phyloP scores from a whole-genome alignment of 768 basidiomycete genomes.

The Auriculariales sp. region DNA sequence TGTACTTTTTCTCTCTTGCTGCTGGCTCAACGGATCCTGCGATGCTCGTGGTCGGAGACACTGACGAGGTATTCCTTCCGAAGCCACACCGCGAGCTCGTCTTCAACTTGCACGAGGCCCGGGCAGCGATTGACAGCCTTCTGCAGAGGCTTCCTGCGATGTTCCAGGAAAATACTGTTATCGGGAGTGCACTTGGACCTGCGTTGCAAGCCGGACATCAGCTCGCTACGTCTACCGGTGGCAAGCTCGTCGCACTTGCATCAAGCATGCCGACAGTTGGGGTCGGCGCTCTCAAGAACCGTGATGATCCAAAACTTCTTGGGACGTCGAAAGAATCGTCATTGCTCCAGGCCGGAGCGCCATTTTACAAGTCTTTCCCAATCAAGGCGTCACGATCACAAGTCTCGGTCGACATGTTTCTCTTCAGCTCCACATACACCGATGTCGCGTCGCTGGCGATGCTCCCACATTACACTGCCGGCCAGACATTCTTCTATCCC shows the following conservation, averaged over 20 bases:
- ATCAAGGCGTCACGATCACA: slow-evolving; percentile 96
- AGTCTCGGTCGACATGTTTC: slow-evolving; percentile 98
- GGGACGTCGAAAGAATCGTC: slow-evolving; percentile 94
- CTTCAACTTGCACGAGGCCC: slow-evolving; percentile 68
- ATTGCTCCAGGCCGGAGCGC: slow-evolving; percentile 80
- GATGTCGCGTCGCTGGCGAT: slow-evolving; percentile 90
- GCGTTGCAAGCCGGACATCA: slow-evolving; percentile 94
- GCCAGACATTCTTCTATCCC: slow-evolving; percentile 96
- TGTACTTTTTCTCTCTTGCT: slow-evolving; percentile 94
- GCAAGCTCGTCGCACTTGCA: slow-evolving; percentile 81
- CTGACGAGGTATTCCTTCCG: slow-evolving; percentile 94
- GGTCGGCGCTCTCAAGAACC: slow-evolving; percentile 82
- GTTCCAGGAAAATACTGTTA: slow-evolving; percentile 92
- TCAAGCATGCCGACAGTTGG: slow-evolving; percentile 79
- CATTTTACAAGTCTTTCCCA: slow-evolving; percentile 97
- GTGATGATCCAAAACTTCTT: slow-evolving; percentile 91
- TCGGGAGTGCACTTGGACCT: slow-evolving; percentile 89
- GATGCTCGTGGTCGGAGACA: slow-evolving; percentile 95
- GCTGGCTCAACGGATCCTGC: slow-evolving; percentile 66
- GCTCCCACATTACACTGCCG: slow-evolving; percentile 93
- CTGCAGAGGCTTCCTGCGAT: slow-evolving; percentile 81
- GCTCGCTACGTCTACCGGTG: slow-evolving; percentile 88
- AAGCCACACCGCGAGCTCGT: slow-evolving; percentile 94
- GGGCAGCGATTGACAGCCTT: slow-evolving; percentile 64
- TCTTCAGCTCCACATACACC: slow-evolving; percentile 86